phyloP scores from a whole-genome alignment of 2,329 filamentous ascomycete genomes.

The Fusarium sp. region DNA sequence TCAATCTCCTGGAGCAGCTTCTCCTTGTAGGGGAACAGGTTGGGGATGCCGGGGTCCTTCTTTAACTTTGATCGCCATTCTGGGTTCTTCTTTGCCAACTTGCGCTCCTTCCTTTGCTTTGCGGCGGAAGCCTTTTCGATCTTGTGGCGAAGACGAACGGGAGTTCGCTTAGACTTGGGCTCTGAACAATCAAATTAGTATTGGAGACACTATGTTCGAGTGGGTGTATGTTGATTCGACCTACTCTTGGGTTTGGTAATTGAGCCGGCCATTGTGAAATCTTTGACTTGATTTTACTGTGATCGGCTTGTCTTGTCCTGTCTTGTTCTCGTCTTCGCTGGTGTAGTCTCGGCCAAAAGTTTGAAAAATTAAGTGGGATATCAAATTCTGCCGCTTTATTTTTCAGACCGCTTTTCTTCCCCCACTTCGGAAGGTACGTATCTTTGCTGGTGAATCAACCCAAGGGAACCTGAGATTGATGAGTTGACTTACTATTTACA shows the following conservation, averaged over 20 bases:
- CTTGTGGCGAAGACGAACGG: slow-evolving; percentile 91
- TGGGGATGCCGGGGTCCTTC: slow-evolving; percentile 98
- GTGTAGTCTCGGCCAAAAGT: slow-evolving; percentile 26
- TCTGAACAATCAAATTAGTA: slow-evolving; percentile 61
- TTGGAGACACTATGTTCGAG: background rate
- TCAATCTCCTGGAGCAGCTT: slow-evolving; percentile 95
- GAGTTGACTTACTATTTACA: background rate
- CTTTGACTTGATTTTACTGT: slow-evolving; percentile 19
- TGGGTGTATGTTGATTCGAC: slow-evolving; percentile 28
- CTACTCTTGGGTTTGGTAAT: slow-evolving; percentile 65
- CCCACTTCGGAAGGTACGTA: slow-evolving; percentile 34
- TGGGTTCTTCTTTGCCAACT: slow-evolving; percentile 93
- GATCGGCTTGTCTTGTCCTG: slow-evolving; percentile 11
- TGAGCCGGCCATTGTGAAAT: slow-evolving; percentile 60
- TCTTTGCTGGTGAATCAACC: background rate
- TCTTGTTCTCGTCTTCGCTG: slow-evolving; percentile 16
- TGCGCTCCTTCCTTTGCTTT: slow-evolving; percentile 91
- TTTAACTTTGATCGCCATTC: slow-evolving; percentile 96
- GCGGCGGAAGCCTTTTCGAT: slow-evolving; percentile 91
- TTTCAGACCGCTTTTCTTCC: slow-evolving; percentile 46
- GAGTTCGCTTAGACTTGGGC: slow-evolving; percentile 91
- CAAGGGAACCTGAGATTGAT: background rate
- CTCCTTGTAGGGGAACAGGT: slow-evolving; percentile 97
- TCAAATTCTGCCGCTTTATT: slow-evolving; percentile 49
- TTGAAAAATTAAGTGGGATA: slow-evolving; percentile 53